Percentiles rank a stretch among this genome's conserved stretches.
phyloP scores from a whole-genome alignment of 169 alveolate genomes.

The Plasmodium cynomolgi region DNA sequence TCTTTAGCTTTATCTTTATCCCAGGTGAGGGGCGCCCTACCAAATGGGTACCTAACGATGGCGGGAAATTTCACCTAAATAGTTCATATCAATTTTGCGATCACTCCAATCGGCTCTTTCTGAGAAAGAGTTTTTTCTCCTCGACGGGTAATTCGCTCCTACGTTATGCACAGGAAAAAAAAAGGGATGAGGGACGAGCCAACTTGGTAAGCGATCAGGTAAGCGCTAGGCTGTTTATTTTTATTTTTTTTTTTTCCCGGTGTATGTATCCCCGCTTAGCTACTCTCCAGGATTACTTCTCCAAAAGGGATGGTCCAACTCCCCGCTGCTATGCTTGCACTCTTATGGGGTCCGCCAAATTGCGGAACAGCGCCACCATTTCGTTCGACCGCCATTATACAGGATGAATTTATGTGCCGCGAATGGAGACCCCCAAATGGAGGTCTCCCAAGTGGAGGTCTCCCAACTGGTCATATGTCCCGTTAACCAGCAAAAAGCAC shows the following conservation, averaged over 20 bases:
- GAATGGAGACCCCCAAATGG: neutral
- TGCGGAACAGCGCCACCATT: neutral
- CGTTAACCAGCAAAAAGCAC: neutral
- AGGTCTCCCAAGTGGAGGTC: neutral
- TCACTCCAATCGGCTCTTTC: neutral
- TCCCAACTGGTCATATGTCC: neutral
- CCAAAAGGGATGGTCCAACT: neutral
- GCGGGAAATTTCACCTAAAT: neutral
- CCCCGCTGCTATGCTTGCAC: neutral
- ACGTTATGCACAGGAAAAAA: neutral
- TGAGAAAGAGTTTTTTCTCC: neutral
- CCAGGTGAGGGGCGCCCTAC: neutral
- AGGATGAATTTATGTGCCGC: neutral
- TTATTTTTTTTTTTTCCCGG: neutral
- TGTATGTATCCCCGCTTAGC: neutral
- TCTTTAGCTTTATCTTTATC: neutral
- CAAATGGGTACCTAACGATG: neutral
- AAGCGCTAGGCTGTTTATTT: neutral
- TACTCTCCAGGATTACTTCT: neutral
- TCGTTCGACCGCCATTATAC: neutral
- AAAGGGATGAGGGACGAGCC: neutral
- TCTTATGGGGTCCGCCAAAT: neutral
- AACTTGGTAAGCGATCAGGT: neutral
- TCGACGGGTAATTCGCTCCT: neutral
- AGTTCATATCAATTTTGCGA: neutral